A percentile compares a stretch with the other conserved stretches of the same genome.
These are phyloP conservation scores for Suhomyces panamericanus DNA, from an alignment of 1,139 yeast genomes.

Conservation along the genomic window DNA sequence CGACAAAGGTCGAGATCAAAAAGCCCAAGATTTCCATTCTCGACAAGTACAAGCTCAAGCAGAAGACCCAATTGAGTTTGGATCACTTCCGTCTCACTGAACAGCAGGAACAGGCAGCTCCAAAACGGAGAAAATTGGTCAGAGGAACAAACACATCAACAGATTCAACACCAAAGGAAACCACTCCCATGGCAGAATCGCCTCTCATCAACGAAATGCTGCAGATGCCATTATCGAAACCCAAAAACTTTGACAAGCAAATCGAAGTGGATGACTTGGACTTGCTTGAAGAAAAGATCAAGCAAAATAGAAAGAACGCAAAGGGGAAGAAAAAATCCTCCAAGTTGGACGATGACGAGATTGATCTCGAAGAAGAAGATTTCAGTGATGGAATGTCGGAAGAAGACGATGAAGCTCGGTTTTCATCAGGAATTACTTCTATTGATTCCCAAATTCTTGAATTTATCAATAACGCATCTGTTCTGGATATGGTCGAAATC, in stretches of 20 bases:
- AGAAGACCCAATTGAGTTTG: conserved; percentile 29
- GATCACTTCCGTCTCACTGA: conserved; percentile 21
- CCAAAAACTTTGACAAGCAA: conserved; percentile 6
- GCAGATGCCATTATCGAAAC: neutral
- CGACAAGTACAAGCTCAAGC: conserved; percentile 46
- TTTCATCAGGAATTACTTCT: conserved; percentile 45
- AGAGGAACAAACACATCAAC: conserved; percentile 23
- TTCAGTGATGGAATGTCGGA: conserved; percentile 42
- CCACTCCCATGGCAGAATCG: conserved; percentile 2
- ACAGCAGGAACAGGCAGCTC: conserved; percentile 15
- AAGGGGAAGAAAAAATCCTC: conserved; percentile 18
- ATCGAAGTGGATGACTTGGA: conserved; percentile 37
- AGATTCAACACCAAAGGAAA: conserved; percentile 2
- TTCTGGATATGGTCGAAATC: conserved; percentile 76
- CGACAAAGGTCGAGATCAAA: conserved; percentile 59
- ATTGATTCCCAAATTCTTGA: conserved; percentile 67
- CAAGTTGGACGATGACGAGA: conserved; percentile 28
- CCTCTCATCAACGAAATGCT: neutral
- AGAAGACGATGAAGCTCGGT: conserved; percentile 40
- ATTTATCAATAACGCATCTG: conserved; percentile 76
- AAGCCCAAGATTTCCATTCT: conserved; percentile 56
- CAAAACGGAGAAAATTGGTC: conserved; percentile 39
- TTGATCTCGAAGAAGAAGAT: conserved; percentile 41
- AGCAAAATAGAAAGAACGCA: conserved; percentile 29
- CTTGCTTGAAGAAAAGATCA: conserved; percentile 39